Evolutionary conservation across 139 green algal species (phyloP), one percentile per base, ranked within the genome.

Genomic region (Chlamydomonas applanata): DNA sequence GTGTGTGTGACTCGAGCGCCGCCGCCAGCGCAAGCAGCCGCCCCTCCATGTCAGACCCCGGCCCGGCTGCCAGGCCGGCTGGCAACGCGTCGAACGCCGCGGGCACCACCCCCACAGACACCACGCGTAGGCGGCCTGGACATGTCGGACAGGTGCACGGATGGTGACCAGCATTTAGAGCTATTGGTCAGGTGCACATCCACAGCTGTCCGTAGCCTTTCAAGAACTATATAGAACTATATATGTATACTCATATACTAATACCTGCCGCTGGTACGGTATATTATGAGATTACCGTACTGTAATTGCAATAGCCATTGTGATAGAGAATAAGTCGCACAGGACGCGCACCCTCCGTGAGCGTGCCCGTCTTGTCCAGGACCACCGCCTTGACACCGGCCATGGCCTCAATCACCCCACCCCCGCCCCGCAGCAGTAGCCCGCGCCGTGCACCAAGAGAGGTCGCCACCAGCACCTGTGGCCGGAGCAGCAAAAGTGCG

Each of bases 301-400:
- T 49, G 40, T 49, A 11, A 49, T 19, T 49, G 40, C n/a, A n/a
- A n/a, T n/a, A n/a, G n/a, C n/a, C n/a, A n/a, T n/a, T n/a, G n/a
- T n/a, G n/a, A n/a, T n/a, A n/a, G n/a, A n/a, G n/a, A n/a, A n/a
- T n/a, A n/a, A n/a, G n/a, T n/a, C n/a, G n/a, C n/a, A n/a, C n/a
- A n/a, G n/a, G n/a, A 2, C 80, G 79, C 61, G 63, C 30, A 35
- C 89, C 94, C 44, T 87, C 61, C 3, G 96, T 99, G 2, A 99
- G 78, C 0, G 96, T 99, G 49, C 96, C 96, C 3, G 96, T 99
- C 82, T 99, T 99, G 79, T 99, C 96, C 71, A 98, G 91, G 29
- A 93, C 88, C 56, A 83, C 81, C 9, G 76, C 68, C 34, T 77
- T 61, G 1, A 81, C 70, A n/a, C 11, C 97, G 77, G 1, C 85